These are phyloP conservation scores for Rhizopogon salebrosus DNA, from an alignment of 768 basidiomycete species.

Conservation along the genomic window DNA sequence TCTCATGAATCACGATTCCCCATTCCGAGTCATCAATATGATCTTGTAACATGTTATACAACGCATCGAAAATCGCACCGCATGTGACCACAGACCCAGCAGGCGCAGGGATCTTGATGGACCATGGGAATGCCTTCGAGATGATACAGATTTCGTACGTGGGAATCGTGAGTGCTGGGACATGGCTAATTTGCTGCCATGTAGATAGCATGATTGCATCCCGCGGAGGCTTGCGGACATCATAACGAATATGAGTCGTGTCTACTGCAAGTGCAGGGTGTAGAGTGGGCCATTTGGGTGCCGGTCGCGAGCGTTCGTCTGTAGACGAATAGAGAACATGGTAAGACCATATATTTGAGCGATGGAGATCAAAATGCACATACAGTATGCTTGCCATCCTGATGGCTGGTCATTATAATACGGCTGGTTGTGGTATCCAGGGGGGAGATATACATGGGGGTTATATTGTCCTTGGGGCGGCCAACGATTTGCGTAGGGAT, in stretches of 20 bases:
- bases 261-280: constrained; percentile 52
- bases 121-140: constrained; percentile 62
- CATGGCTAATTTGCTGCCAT: constrained; percentile 33
- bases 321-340: not conserved
- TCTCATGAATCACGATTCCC: constrained; percentile 46
- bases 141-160: constrained; percentile 42
- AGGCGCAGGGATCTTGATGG: constrained; percentile 45
- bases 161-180: constrained; percentile 33
- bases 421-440: constrained; percentile 9
- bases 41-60: constrained; percentile 46
- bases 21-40: constrained; percentile 63
- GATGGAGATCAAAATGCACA: not conserved
- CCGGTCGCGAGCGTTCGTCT: constrained; percentile 22
- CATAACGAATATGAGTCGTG: constrained; percentile 44
- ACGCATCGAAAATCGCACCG: constrained; percentile 48
- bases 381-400: constrained; percentile 14
- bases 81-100: constrained; percentile 36
- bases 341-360: not conserved
- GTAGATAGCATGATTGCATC: constrained; percentile 38
- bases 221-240: constrained; percentile 39
- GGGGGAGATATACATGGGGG: constrained; percentile 25
- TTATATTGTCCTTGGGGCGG: constrained; percentile 24
- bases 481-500: constrained; percentile 16
- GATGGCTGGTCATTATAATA: constrained; percentile 7
- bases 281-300: constrained; percentile 40